phyloP scores from a whole-genome alignment of 768 basidiomycete species.

The Psilocybe azurescens region DNA sequence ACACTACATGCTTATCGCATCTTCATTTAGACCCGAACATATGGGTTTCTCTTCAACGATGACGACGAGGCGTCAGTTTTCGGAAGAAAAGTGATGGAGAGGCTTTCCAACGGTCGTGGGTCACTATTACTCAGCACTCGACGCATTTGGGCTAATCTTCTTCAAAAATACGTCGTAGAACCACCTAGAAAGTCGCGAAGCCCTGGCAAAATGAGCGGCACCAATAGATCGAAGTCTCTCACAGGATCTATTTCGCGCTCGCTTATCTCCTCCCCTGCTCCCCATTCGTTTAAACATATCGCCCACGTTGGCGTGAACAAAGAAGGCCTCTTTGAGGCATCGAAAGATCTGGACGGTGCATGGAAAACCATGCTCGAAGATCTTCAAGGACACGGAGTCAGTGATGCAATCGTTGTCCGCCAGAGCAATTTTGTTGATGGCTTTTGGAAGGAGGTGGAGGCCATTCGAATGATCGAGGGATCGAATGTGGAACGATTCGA shows the following conservation, averaged over 20 bases:
- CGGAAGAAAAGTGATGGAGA: constrained; percentile 41
- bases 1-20: constrained; percentile 47
- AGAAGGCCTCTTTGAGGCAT: constrained; percentile 56
- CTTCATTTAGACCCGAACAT: constrained; percentile 54
- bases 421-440: constrained; percentile 36
- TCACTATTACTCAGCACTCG: constrained; percentile 10
- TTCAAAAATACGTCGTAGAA: constrained; percentile 16
- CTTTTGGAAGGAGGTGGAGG: constrained; percentile 37
- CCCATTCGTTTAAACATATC: constrained; percentile 69
- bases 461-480: constrained; percentile 23
- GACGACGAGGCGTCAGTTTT: constrained; percentile 52
- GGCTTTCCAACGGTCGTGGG: constrained; percentile 34
- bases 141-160: constrained; percentile 16
- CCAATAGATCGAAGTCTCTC: constrained; percentile 32
- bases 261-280: constrained; percentile 62
- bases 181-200: constrained; percentile 30
- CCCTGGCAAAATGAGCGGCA: constrained; percentile 41
- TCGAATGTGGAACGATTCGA: constrained; percentile 22
- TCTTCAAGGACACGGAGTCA: constrained; percentile 35
- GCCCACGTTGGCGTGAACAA: constrained; percentile 65
- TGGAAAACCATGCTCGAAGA: constrained; percentile 52
- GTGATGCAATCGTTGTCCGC: constrained; percentile 29
- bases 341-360: constrained; percentile 55
- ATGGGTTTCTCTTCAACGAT: constrained; percentile 55
- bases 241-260: constrained; percentile 36